Evolutionary conservation across 495 filamentous ascomycete genomes (phyloP).

Genomic region (Penicillium steckii): DNA sequence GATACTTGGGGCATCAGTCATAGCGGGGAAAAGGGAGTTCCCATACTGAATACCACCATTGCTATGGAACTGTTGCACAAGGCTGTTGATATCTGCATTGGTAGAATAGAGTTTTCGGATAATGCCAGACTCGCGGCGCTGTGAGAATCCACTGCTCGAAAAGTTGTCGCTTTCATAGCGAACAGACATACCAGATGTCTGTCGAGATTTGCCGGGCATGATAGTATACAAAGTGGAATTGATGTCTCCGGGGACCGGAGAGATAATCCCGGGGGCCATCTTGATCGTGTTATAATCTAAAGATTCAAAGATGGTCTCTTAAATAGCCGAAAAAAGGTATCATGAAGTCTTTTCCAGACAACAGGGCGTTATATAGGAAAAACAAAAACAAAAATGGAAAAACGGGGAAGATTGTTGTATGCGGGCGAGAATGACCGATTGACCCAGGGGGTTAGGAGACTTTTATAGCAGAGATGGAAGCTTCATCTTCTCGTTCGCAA

Average conservation of each 20-base stretch:
- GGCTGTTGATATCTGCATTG: conserved; percentile 23
- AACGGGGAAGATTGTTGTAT: no score
- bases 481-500: no score
- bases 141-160: conserved; percentile 18
- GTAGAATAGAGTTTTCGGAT: conserved; percentile 19
- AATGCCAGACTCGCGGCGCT: conserved; percentile 17
- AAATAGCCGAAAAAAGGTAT: no score
- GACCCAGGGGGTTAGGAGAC: no score
- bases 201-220: conserved; percentile 14
- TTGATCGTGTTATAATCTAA: no score
- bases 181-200: conserved; percentile 21
- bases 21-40: conserved; percentile 23
- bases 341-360: no score
- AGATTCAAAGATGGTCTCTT: no score
- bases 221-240: conserved; percentile 18
- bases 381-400: no score
- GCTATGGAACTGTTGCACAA: conserved; percentile 23
- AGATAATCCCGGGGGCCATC: conserved; percentile 26
- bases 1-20: no score
- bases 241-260: conserved; percentile 21
- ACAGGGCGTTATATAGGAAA: no score
- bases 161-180: conserved; percentile 23
- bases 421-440: no score
- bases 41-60: conserved; percentile 29
- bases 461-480: no score